Evolutionary conservation across 2,329 filamentous ascomycete genomes (phyloP).

Genomic region (Didymella keratinophila): DNA sequence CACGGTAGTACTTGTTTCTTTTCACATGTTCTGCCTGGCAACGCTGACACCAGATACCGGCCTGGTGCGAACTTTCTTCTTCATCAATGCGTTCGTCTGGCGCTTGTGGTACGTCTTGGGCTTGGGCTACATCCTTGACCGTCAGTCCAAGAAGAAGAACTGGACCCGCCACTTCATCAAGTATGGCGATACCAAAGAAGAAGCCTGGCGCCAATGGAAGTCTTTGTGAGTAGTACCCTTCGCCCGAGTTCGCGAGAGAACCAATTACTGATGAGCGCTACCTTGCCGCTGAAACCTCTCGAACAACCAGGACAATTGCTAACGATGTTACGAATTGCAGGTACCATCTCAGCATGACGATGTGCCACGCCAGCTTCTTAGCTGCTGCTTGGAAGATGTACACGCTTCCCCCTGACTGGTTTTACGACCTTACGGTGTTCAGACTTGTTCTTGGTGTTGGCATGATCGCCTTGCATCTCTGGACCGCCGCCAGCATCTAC

Average conservation of each 20-base stretch:
- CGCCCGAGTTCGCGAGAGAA: neutral
- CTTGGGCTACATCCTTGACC: slow-evolving; percentile 82
- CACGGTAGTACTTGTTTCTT: slow-evolving; percentile 76
- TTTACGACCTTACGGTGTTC: slow-evolving; percentile 81
- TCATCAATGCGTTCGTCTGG: slow-evolving; percentile 81
- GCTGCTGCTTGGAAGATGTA: slow-evolving; percentile 98
- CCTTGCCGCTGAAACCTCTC: neutral
- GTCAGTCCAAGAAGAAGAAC: slow-evolving; percentile 87
- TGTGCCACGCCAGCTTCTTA: slow-evolving; percentile 88
- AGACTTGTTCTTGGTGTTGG: slow-evolving; percentile 85
- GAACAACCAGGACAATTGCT: neutral
- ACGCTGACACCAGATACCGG: slow-evolving; percentile 79
- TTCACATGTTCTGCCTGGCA: slow-evolving; percentile 78
- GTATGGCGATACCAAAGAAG: slow-evolving; percentile 86
- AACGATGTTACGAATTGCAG: neutral
- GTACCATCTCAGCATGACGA: slow-evolving; percentile 89
- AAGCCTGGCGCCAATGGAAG: slow-evolving; percentile 99
- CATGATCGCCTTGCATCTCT: slow-evolving; percentile 85
- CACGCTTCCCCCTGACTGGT: slow-evolving; percentile 83
- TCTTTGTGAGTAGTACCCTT: slow-evolving; percentile 60
- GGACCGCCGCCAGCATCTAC: slow-evolving; percentile 93
- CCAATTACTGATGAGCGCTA: too few species aligned
- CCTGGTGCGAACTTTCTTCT: slow-evolving; percentile 78
- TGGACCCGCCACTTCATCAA: slow-evolving; percentile 99
- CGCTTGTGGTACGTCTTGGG: slow-evolving; percentile 92